A percentile compares a stretch with the other conserved stretches of the same genome.
These are phyloP conservation scores for Coemansia furcata DNA, from an alignment of 192 early-diverging fungal genomes.

Conservation along the genomic window DNA sequence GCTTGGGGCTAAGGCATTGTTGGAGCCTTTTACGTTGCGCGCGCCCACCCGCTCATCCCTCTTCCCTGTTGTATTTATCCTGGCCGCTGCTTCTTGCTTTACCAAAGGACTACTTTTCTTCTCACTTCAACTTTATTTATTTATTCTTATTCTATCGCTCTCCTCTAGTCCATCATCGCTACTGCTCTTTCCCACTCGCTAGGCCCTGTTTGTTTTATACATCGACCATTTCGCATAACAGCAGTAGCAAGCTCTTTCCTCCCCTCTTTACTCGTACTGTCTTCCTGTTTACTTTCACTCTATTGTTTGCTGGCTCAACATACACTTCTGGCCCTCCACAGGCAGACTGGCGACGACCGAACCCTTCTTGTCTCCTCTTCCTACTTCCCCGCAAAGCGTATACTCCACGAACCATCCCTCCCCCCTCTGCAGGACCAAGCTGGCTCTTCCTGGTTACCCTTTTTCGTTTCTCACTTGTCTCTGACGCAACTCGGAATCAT, in stretches of 20 bases:
- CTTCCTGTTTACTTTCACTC: not conserved
- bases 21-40: constrained; percentile 11
- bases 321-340: not conserved
- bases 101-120: constrained; percentile 28
- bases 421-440: not conserved
- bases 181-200: not conserved
- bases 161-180: not conserved
- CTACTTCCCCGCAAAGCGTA: not conserved
- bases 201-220: constrained; percentile 1
- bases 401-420: not conserved
- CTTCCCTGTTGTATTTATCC: constrained; percentile 16
- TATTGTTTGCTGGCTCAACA: constrained; percentile 7
- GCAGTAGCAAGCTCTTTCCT: not conserved
- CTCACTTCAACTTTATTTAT: constrained; percentile 12
- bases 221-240: constrained; percentile 5
- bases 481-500: constrained; percentile 9
- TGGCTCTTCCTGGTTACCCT: not conserved
- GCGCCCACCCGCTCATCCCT: constrained; percentile 32
- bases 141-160: constrained; percentile 6
- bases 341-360: not conserved
- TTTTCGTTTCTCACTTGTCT: not conserved
- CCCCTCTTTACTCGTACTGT: not conserved
- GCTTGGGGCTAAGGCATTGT: constrained; percentile 40
- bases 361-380: not conserved
- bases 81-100: constrained; percentile 11